Conservation (phyloP, 2,329 filamentous ascomycete genomes). For the Alternaria infectoria region DNA sequence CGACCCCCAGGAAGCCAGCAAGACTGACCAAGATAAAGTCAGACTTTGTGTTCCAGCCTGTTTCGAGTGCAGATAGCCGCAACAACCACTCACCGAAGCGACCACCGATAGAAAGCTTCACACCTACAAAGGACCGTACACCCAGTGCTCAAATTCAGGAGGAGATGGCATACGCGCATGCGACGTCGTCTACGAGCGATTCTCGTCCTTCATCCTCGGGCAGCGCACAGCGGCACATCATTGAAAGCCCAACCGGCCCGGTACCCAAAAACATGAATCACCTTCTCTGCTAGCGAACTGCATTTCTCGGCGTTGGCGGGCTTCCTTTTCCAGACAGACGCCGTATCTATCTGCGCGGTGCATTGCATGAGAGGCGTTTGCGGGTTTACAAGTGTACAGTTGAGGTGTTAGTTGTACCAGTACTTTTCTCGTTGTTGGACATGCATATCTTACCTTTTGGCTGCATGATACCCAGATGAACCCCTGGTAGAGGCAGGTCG, state of each 20-base stretch:
- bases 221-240: constrained; percentile 32
- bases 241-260: constrained; percentile 26
- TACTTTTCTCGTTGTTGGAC: constrained; percentile 18
- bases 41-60: constrained; percentile 29
- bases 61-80: constrained; percentile 38
- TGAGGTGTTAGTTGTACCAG: constrained; percentile 16
- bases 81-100: constrained; percentile 41
- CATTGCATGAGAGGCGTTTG: constrained; percentile 30
- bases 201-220: constrained; percentile 33
- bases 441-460: constrained; percentile 22
- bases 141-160: constrained; percentile 36
- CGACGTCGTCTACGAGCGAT: constrained; percentile 19
- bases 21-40: constrained; percentile 34
- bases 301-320: constrained; percentile 32
- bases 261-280: constrained; percentile 31
- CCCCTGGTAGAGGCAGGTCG: constrained; percentile 13
- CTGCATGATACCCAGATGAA: constrained; percentile 40
- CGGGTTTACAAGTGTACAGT: constrained; percentile 3
- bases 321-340: constrained; percentile 1
- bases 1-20: constrained; percentile 23
- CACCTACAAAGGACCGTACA: constrained; percentile 36
- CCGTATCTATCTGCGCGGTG: constrained; percentile 6
- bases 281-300: constrained; percentile 27
- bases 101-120: constrained; percentile 38
- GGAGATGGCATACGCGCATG: constrained; percentile 19